These are phyloP conservation scores for Stachybotrys elegans DNA, from an alignment of 2,329 filamentous ascomycete genomes.

Conservation along the genomic window DNA sequence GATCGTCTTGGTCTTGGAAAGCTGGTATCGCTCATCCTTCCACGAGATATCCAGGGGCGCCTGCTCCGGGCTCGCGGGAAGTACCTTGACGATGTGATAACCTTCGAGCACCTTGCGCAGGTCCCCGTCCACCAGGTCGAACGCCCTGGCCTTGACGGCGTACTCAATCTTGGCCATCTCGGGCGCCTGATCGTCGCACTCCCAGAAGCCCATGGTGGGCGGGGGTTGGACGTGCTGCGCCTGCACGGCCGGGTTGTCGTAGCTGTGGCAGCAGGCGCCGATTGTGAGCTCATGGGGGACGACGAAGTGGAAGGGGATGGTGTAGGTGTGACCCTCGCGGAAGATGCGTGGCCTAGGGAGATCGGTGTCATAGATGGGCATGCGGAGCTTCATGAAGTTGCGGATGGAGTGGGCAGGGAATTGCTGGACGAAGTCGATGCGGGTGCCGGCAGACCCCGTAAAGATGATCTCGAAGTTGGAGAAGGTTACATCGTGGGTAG, in stretches of 20 bases:
- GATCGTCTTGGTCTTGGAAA: conserved; percentile 46
- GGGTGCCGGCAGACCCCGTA: conserved; percentile 44
- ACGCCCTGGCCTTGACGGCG: conserved; percentile 40
- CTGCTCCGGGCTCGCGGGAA: conserved; percentile 44
- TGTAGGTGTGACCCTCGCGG: conserved; percentile 41
- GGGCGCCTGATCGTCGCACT: conserved; percentile 49
- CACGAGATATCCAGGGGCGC: conserved; percentile 45
- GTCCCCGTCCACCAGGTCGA: conserved; percentile 18
- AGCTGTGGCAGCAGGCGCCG: conserved; percentile 48
- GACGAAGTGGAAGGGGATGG: conserved; percentile 54
- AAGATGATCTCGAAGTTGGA: conserved; percentile 49
- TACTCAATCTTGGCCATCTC: conserved; percentile 52
- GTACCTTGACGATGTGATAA: conserved; percentile 43
- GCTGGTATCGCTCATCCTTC: conserved; percentile 43
- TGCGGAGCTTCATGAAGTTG: conserved; percentile 50
- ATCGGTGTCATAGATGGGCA: conserved; percentile 42
- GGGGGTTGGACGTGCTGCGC: conserved; percentile 50
- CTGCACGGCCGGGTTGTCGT: conserved; percentile 37
- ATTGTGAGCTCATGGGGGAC: conserved; percentile 54
- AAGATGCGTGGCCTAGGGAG: conserved; percentile 45
- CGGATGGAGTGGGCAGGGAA: conserved; percentile 43
- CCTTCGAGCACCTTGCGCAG: conserved; percentile 33
- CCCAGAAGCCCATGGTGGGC: conserved; percentile 48
- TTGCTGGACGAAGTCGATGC: conserved; percentile 44
- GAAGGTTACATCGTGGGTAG: conserved; percentile 41